phyloP scores from a whole-genome alignment of 352 stramenopile genomes.

The Pseudoperonospora humuli region DNA sequence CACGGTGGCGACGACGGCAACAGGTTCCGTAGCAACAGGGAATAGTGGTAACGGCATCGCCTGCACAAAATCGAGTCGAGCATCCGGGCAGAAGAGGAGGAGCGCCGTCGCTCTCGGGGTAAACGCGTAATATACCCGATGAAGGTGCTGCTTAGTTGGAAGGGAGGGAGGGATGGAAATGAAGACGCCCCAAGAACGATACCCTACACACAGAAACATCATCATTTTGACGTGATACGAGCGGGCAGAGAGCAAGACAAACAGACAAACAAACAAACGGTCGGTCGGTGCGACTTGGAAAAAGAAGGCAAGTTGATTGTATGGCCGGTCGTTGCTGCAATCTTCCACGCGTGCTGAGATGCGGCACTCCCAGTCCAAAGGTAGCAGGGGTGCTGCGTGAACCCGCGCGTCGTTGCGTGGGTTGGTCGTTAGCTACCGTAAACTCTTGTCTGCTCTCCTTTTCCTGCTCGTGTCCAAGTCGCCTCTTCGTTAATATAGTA shows the following conservation, averaged over 20 bases:
- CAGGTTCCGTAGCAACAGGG: constrained; percentile 8
- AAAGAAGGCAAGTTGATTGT: constrained; percentile 10
- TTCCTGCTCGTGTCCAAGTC: constrained; percentile 5
- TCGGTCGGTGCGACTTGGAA: constrained; percentile 4
- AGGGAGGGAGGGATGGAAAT: too few species aligned
- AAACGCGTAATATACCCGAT: constrained; percentile 50
- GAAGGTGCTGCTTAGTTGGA: constrained; percentile 13
- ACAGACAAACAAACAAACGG: too few species aligned
- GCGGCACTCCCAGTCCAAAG: constrained; percentile 23
- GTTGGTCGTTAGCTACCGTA: constrained; percentile 10
- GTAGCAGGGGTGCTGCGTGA: constrained; percentile 20
- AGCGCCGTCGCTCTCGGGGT: constrained; percentile 73
- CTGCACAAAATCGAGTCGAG: constrained; percentile 43
- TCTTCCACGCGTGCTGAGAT: constrained; percentile 4
- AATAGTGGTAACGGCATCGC: constrained; percentile 30
- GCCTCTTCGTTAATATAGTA: constrained; percentile 34
- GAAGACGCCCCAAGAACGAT: constrained; percentile 12
- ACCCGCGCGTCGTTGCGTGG: constrained; percentile 13
- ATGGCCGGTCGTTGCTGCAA: constrained; percentile 20
- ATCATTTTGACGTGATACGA: constrained; percentile 20
- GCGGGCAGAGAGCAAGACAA: constrained; percentile 10
- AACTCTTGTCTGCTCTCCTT: constrained; percentile 5
- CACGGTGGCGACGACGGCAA: constrained; percentile 6
- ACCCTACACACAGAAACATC: constrained; percentile 20
- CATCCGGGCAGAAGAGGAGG: constrained; percentile 70